A percentile compares a stretch with the other conserved stretches of the same genome.
These are phyloP conservation scores for Syncephalastrum racemosum DNA, from an alignment of 371 early-diverging fungal species.

Conservation along the genomic window DNA sequence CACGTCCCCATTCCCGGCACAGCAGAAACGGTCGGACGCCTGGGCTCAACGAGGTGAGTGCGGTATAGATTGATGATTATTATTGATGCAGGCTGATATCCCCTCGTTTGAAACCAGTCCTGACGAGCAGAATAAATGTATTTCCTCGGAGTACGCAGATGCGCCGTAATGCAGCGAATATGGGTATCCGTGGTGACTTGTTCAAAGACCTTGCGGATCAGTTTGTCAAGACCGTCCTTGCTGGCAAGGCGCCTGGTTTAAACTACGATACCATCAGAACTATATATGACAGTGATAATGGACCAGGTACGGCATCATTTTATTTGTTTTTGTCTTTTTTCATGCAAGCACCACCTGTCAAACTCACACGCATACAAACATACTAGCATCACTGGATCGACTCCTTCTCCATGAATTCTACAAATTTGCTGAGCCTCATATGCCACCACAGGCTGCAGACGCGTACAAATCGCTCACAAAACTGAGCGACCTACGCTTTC, in stretches of 20 bases:
- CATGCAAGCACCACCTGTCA: too few relatives aligned
- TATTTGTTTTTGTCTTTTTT: too few relatives aligned
- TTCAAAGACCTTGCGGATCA: conserved; percentile 15
- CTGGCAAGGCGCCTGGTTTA: conserved; percentile 13
- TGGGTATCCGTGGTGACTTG: conserved; percentile 26
- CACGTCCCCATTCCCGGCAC: too few relatives aligned
- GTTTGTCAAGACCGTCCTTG: conserved; percentile 22
- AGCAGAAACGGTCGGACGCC: too few relatives aligned
- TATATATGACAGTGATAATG: too few relatives aligned
- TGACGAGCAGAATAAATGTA: conserved; percentile 5
- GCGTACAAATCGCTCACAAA: conserved; percentile 54
- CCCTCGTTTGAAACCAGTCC: conserved; percentile 3
- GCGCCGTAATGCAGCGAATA: conserved; percentile 18
- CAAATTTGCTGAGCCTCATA: conserved; percentile 32
- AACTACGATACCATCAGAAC: too few relatives aligned
- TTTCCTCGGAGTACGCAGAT: conserved; percentile 17
- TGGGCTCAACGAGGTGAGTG: too few relatives aligned
- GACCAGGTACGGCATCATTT: too few relatives aligned
- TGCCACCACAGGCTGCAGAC: conserved; percentile 32
- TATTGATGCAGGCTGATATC: too few relatives aligned
- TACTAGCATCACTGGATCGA: conserved; percentile 15
- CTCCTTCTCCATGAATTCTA: conserved; percentile 35
- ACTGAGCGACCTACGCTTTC: conserved; percentile 73
- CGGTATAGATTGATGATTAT: too few relatives aligned
- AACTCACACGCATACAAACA: too few relatives aligned